These are phyloP conservation scores for Gastrolobium villosum DNA, from an alignment of 306 rosid species.

Conservation along the genomic window DNA sequence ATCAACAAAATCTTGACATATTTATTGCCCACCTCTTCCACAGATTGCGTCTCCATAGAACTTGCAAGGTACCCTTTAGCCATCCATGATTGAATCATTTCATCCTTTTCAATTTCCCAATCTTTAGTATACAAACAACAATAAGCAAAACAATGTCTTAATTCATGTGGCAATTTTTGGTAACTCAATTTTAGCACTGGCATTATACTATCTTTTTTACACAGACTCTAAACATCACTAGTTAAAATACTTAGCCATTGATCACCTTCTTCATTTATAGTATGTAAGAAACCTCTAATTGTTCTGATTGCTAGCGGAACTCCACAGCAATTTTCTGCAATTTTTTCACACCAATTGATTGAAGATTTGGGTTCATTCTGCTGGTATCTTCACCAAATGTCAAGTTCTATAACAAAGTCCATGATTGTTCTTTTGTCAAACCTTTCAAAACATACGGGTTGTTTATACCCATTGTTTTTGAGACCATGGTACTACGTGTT, in stretches of 20 bases:
- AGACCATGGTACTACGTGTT: background rate
- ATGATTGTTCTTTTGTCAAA: background rate
- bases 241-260: background rate
- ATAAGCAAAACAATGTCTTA: slow-evolving; percentile 9
- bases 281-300: slow-evolving; percentile 5
- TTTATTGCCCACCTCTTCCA: slow-evolving; percentile 34
- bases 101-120: background rate
- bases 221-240: slow-evolving; percentile 3
- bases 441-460: background rate
- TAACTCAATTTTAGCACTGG: slow-evolving; percentile 26
- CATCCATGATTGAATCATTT: slow-evolving; percentile 26
- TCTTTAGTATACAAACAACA: slow-evolving; percentile 28
- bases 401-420: background rate
- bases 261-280: slow-evolving; percentile 2
- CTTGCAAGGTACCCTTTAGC: slow-evolving; percentile 19
- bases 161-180: background rate
- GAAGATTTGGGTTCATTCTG: background rate
- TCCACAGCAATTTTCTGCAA: slow-evolving; percentile 10
- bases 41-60: background rate
- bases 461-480: slow-evolving; percentile 15
- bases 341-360: slow-evolving; percentile 18
- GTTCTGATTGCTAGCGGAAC: slow-evolving; percentile 26
- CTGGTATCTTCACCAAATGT: background rate
- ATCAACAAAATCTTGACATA: slow-evolving; percentile 5
- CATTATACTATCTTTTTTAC: background rate